Evolutionary conservation across 2,329 filamentous ascomycete species (phyloP).

Genomic region (Aspergillus sp.): DNA sequence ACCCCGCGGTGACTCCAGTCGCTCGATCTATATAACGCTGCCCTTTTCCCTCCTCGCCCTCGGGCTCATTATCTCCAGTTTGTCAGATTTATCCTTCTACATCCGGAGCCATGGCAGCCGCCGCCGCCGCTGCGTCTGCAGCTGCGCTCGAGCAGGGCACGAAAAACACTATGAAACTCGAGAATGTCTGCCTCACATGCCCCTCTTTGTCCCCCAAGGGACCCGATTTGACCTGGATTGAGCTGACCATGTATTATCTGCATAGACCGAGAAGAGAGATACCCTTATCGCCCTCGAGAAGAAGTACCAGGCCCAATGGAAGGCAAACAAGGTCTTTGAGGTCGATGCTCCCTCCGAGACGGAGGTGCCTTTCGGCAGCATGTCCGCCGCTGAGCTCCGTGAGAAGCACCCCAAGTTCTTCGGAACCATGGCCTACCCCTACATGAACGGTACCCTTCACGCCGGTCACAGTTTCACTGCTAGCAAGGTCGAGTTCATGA

Average conservation of each 20-base stretch:
- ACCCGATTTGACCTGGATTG: slow-evolving; percentile 19
- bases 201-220: slow-evolving; percentile 25
- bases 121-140: slow-evolving; percentile 52
- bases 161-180: slow-evolving; percentile 66
- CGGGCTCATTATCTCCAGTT: slow-evolving; percentile 24
- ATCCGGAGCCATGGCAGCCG: slow-evolving; percentile 42
- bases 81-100: slow-evolving; percentile 26
- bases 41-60: slow-evolving; percentile 11
- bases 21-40: slow-evolving; percentile 14
- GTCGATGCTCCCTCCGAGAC: slow-evolving; percentile 76
- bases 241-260: slow-evolving; percentile 17
- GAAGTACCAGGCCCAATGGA: slow-evolving; percentile 88
- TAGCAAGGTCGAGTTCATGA: slow-evolving; percentile 89
- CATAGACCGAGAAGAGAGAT: slow-evolving; percentile 35
- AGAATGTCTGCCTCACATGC: slow-evolving; percentile 48
- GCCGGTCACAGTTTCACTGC: slow-evolving; percentile 91
- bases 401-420: slow-evolving; percentile 89
- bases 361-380: slow-evolving; percentile 74
- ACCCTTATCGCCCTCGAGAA: slow-evolving; percentile 62
- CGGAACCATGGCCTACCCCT: slow-evolving; percentile 74
- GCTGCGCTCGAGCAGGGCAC: slow-evolving; percentile 58
- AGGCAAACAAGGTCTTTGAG: slow-evolving; percentile 76
- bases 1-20: slow-evolving; percentile 21
- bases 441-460: slow-evolving; percentile 87
- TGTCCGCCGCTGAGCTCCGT: slow-evolving; percentile 73